phyloP scores from a whole-genome alignment of 1,284 basidiomycete genomes.

The Mrakiaceae sp. region DNA sequence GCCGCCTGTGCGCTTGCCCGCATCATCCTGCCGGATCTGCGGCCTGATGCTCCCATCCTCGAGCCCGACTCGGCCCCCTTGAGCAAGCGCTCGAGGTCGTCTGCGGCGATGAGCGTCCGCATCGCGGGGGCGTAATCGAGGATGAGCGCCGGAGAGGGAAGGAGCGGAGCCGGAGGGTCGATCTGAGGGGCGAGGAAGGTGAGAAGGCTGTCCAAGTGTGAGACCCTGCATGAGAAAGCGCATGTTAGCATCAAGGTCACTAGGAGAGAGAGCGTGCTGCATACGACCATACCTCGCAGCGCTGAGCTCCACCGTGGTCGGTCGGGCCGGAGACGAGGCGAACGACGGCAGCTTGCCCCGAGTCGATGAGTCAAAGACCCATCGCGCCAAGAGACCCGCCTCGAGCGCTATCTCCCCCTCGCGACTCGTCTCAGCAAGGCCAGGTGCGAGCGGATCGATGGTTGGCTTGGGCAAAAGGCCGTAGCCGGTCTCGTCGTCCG shows the following conservation, averaged over 20 bases:
- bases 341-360: no score
- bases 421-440: slow-evolving; percentile 19
- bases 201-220: slow-evolving; percentile 28
- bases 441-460: slow-evolving; percentile 20
- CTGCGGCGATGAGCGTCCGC: slow-evolving; percentile 52
- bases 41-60: neutral
- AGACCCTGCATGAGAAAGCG: neutral
- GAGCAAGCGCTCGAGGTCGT: slow-evolving; percentile 42
- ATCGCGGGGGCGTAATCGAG: slow-evolving; percentile 64
- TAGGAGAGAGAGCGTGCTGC: no score
- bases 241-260: no score
- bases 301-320: no score
- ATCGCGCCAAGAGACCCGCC: slow-evolving; percentile 42
- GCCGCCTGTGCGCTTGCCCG: slow-evolving; percentile 10
- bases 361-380: slow-evolving; percentile 23
- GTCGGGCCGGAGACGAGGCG: no score
- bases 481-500: slow-evolving; percentile 53
- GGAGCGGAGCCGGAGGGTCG: slow-evolving; percentile 31
- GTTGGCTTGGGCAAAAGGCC: slow-evolving; percentile 38
- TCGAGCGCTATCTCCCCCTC: slow-evolving; percentile 43
- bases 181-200: slow-evolving; percentile 40
- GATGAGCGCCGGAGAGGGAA: slow-evolving; percentile 41
- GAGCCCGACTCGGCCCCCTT: slow-evolving; percentile 24
- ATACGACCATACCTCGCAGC: no score
- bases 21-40: slow-evolving; percentile 1